A percentile compares a stretch with the other conserved stretches of the same genome.
Conservation (phyloP, 805 yeast species). For the Candida khao-thaluensis region DNA sequence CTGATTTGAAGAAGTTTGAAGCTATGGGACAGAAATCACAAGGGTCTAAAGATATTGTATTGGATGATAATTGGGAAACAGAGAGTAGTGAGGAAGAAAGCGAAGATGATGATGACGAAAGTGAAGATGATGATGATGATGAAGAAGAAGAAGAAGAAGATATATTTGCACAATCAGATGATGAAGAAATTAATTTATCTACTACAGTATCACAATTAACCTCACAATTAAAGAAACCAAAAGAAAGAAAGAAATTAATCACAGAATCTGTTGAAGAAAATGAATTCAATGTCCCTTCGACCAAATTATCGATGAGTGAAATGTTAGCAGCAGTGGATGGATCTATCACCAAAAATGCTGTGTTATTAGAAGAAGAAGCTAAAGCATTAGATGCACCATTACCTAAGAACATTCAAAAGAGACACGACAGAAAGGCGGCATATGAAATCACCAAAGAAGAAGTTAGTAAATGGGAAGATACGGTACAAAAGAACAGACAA, state of each 20-base stretch:
- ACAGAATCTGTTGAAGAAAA: conserved; percentile 61
- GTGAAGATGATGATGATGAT: conserved; percentile 12
- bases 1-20: conserved; percentile 33
- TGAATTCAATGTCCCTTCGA: conserved; percentile 66
- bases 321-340: conserved; percentile 70
- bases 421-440: conserved; percentile 86
- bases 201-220: conserved; percentile 45
- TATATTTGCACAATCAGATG: conserved; percentile 31
- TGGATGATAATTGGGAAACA: conserved; percentile 30
- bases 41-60: conserved; percentile 20
- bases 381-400: conserved; percentile 73
- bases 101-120: conserved; percentile 21
- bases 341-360: conserved; percentile 47
- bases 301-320: conserved; percentile 63
- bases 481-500: conserved; percentile 71
- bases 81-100: conserved; percentile 11
- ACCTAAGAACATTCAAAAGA: conserved; percentile 80
- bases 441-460: conserved; percentile 86
- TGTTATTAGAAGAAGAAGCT: conserved; percentile 44
- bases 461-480: conserved; percentile 84
- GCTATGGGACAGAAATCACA: conserved; percentile 4
- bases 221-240: conserved; percentile 33
- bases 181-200: conserved; percentile 53
- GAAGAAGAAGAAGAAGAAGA: conserved; percentile 24
- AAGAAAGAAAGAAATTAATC: conserved; percentile 47